Conservation (phyloP, 1,139 yeast species). For the Blastobotrys raffinosifermentans region DNA sequence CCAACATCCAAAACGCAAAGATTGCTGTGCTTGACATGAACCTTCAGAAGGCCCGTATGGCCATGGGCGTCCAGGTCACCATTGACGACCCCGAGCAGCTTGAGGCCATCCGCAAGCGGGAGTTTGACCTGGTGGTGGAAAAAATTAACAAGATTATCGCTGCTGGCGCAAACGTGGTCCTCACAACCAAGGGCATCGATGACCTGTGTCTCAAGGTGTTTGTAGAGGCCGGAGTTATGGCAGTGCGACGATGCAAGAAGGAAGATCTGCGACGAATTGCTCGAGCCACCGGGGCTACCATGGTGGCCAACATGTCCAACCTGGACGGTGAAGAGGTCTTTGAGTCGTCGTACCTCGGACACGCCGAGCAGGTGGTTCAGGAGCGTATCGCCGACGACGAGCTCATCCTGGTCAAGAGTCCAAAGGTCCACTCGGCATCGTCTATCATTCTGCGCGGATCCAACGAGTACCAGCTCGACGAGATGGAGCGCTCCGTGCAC, state of each 20-base stretch:
- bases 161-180: slow-evolving; percentile 94
- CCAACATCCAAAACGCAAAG: slow-evolving; percentile 63
- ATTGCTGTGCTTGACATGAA: slow-evolving; percentile 94
- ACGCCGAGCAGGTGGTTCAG: slow-evolving; percentile 89
- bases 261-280: slow-evolving; percentile 97
- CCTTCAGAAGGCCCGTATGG: slow-evolving; percentile 94
- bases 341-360: slow-evolving; percentile 79
- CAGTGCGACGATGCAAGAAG: slow-evolving; percentile 94
- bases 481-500: slow-evolving; percentile 95
- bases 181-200: slow-evolving; percentile 97
- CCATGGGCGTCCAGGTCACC: slow-evolving; percentile 96
- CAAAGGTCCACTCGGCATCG: slow-evolving; percentile 87
- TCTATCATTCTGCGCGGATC: slow-evolving; percentile 94
- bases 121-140: slow-evolving; percentile 84
- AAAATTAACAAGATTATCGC: slow-evolving; percentile 79
- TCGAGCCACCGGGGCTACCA: slow-evolving; percentile 95
- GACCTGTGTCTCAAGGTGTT: slow-evolving; percentile 93
- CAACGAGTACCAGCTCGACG: slow-evolving; percentile 92
- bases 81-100: slow-evolving; percentile 96
- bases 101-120: slow-evolving; percentile 93
- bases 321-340: slow-evolving; percentile 97
- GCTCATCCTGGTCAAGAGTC: slow-evolving; percentile 90
- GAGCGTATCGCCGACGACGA: slow-evolving; percentile 94
- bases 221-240: slow-evolving; percentile 95
- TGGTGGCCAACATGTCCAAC: slow-evolving; percentile 81